Base-by-base conservation (phyloP, 208 protist genomes). In the Wallacemonas sp. region DNA sequence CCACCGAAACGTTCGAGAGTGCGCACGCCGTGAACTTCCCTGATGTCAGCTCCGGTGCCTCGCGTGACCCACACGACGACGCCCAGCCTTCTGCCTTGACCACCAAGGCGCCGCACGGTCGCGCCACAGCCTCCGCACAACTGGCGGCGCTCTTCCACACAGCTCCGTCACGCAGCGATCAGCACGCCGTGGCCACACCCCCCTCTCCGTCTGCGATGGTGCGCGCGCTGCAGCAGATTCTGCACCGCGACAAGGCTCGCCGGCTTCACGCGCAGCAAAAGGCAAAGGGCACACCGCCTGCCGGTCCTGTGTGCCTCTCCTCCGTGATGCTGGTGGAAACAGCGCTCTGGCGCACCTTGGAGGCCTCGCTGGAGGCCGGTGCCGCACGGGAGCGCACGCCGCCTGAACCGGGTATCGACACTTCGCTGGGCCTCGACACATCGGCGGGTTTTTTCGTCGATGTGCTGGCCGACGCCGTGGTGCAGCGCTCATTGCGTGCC, bases 401-500 rank as follows among this genome's bases (percentile, higher is more conserved):
- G n/a, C n/a, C n/a, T n/a, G n/a, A n/a, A n/a, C n/a, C n/a, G n/a
- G n/a, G n/a, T n/a, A n/a, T n/a, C n/a, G n/a, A n/a, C n/a, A n/a
- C n/a, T n/a, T n/a, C n/a, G n/a, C 4, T 23, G 0, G 26, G 48
- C 25, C 2, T 55, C 25, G 48, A 55, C 18, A 32, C 3, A 5
- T 22, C 31, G 5, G 52, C 52, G n/a, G 14, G 16, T n/a, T 59
- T 16, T 29, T 44, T 59, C 28, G 52, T 25, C 3, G 31, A 59
- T 20, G 52, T 59, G 4, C 52, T 59, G 29, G 28, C 16, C 20
- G 26, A 33, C 10, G 18, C 31, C 10, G 52, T 39, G 7, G 26
- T 59, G 31, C 52, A 59, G 32, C 26, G 31, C 29, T 44, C 52
- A 22, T n/a, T 59, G 29, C 52, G 52, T 16, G 14, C 52, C 5